phyloP scores from a whole-genome alignment of 2,329 filamentous ascomycete genomes.

The Ophiostoma populinum region DNA sequence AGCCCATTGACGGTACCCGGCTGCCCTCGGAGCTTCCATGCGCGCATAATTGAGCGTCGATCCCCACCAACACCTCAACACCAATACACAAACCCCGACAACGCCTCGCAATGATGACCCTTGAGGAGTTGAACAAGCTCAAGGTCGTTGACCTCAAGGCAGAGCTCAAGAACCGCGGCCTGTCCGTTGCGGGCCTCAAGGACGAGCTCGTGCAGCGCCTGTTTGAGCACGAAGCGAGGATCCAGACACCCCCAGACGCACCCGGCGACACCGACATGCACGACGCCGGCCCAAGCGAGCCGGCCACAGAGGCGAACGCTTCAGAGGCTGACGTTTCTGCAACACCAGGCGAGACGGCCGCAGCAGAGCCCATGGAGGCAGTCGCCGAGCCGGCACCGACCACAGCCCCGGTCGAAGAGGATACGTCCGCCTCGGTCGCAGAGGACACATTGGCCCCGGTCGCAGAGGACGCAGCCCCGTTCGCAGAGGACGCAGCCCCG shows the following conservation, averaged over 20 bases:
- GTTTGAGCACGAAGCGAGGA: constrained; percentile 12
- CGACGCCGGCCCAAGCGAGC: not conserved
- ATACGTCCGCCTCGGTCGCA: not conserved
- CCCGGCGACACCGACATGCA: not conserved
- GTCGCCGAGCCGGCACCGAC: not conserved
- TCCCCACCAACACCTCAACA: not conserved
- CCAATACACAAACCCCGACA: not conserved
- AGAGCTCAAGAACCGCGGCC: constrained; percentile 55
- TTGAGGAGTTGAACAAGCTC: constrained; percentile 35
- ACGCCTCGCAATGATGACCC: constrained; percentile 18
- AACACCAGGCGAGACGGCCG: constrained; percentile 1
- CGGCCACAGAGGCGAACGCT: not conserved
- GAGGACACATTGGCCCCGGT: constrained; percentile 1
- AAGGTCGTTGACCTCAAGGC: constrained; percentile 62
- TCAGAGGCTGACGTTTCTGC: constrained; percentile 1
- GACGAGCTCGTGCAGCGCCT: constrained; percentile 53
- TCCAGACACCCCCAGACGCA: not conserved
- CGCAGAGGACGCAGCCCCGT: not conserved
- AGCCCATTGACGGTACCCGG: no score
- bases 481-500: no score
- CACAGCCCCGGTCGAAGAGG: constrained; percentile 3
- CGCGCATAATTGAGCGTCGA: not conserved
- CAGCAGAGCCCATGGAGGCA: not conserved
- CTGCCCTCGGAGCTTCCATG: no score
- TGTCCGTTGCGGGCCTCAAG: constrained; percentile 53